phyloP scores from a whole-genome alignment of 2,329 filamentous ascomycete species.

The Thielaviopsis euricoi region DNA sequence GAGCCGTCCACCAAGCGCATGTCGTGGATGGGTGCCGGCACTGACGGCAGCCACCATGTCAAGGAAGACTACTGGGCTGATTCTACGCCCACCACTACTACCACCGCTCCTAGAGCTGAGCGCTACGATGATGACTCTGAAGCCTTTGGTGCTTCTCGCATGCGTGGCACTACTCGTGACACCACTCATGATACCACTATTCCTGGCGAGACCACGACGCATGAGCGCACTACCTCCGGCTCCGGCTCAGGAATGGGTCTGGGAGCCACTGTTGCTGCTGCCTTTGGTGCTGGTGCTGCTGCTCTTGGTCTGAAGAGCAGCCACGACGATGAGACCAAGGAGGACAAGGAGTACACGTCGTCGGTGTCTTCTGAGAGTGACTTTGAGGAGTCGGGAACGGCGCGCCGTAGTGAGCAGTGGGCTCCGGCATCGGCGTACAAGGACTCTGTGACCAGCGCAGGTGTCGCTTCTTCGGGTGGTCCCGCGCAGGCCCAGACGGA shows the following conservation, averaged over 20 bases:
- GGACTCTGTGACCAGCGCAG: not conserved
- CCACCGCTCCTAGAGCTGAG: not conserved
- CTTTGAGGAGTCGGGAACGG: not conserved
- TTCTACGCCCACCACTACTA: not conserved
- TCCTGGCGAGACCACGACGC: not conserved
- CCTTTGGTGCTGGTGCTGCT: constrained; percentile 9
- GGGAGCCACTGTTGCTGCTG: constrained; percentile 6
- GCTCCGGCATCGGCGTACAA: constrained; percentile 5
- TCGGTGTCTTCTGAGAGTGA: constrained; percentile 8
- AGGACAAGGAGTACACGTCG: constrained; percentile 6
- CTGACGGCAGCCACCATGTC: not conserved
- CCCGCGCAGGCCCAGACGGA: not conserved
- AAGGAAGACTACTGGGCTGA: constrained; percentile 3
- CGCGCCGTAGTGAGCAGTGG: not conserved
- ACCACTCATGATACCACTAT: not conserved
- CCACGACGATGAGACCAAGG: constrained; percentile 2
- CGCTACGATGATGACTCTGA: not conserved
- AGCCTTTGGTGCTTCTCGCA: not conserved
- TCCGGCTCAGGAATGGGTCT: constrained; percentile 5
- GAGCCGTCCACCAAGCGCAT: not conserved
- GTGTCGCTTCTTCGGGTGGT: not conserved
- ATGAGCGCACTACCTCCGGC: not conserved
- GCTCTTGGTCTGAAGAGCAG: constrained; percentile 6
- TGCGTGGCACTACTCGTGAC: not conserved
- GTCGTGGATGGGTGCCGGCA: not conserved